Conservation (phyloP, 2,329 filamentous ascomycete genomes). For the Chaetothyriales sp. region DNA sequence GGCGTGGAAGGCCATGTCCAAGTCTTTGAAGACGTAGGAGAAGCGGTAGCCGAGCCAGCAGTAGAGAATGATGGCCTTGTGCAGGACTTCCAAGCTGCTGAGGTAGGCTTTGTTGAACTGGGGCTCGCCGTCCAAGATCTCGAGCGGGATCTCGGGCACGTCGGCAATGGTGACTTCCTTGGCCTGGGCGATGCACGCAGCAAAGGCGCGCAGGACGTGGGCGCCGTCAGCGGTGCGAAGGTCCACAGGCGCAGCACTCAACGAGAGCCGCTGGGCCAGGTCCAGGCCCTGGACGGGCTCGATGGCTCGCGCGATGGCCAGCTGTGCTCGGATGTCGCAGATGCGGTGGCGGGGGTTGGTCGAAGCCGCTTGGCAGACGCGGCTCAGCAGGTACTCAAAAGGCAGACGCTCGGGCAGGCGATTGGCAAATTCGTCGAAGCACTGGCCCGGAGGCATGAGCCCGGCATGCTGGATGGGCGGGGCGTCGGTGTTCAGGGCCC, state of each 20-base stretch:
- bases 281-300: slow-evolving; percentile 55
- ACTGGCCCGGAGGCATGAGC: slow-evolving; percentile 55
- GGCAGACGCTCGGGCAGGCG: slow-evolving; percentile 74
- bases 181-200: slow-evolving; percentile 55
- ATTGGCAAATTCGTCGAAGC: slow-evolving; percentile 61
- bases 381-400: slow-evolving; percentile 67
- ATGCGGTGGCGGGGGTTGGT: slow-evolving; percentile 57
- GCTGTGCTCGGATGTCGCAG: slow-evolving; percentile 47
- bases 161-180: slow-evolving; percentile 55
- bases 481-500: slow-evolving; percentile 51
- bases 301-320: slow-evolving; percentile 60
- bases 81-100: slow-evolving; percentile 57
- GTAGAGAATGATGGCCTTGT: slow-evolving; percentile 72
- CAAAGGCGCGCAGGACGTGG: slow-evolving; percentile 48
- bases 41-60: slow-evolving; percentile 90
- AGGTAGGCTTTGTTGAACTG: slow-evolving; percentile 45
- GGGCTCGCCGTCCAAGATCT: slow-evolving; percentile 50
- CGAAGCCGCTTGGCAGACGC: slow-evolving; percentile 55
- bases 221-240: slow-evolving; percentile 32
- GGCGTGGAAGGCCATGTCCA: slow-evolving; percentile 63
- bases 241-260: slow-evolving; percentile 54
- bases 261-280: slow-evolving; percentile 59
- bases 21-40: slow-evolving; percentile 61
- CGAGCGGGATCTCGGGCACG: slow-evolving; percentile 56
- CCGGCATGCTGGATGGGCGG: slow-evolving; percentile 57